Conservation (phyloP, 768 basidiomycete species). For the Podaxis rugospora region DNA sequence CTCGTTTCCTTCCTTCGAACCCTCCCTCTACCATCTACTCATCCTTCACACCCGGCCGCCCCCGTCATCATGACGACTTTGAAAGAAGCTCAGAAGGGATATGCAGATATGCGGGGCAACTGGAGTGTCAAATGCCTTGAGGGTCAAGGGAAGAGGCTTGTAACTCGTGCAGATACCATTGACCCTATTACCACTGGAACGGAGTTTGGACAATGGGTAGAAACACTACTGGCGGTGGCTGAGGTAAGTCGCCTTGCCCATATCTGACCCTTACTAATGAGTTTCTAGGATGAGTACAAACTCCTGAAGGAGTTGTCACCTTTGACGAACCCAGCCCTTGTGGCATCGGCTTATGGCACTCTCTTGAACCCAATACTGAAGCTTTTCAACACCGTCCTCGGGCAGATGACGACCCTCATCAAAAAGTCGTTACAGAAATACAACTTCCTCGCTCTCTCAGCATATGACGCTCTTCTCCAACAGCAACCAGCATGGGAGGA, state of each 20-base stretch:
- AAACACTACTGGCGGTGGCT: conserved; percentile 56
- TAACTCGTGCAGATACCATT: conserved; percentile 67
- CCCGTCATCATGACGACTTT: conserved; percentile 58
- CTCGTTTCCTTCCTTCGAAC: conserved; percentile 67
- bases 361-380: conserved; percentile 62
- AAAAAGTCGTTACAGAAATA: conserved; percentile 77
- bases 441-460: conserved; percentile 73
- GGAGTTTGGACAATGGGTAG: conserved; percentile 72
- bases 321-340: conserved; percentile 42
- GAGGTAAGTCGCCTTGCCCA: conserved; percentile 40
- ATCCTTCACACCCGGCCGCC: conserved; percentile 79
- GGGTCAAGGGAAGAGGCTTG: conserved; percentile 58
- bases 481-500: conserved; percentile 67
- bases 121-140: conserved; percentile 79
- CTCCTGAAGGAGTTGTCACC: conserved; percentile 62
- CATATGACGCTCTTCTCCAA: conserved; percentile 54
- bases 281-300: conserved; percentile 58
- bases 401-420: conserved; percentile 58
- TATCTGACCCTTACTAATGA: background rate
- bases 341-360: conserved; percentile 56
- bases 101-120: conserved; percentile 80
- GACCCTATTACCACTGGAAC: conserved; percentile 62
- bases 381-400: conserved; percentile 63
- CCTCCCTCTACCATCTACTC: conserved; percentile 72
- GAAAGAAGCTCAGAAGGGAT: conserved; percentile 75